Conservation (phyloP, 305 asterid genomes). For the Fraxinus greggii region DNA sequence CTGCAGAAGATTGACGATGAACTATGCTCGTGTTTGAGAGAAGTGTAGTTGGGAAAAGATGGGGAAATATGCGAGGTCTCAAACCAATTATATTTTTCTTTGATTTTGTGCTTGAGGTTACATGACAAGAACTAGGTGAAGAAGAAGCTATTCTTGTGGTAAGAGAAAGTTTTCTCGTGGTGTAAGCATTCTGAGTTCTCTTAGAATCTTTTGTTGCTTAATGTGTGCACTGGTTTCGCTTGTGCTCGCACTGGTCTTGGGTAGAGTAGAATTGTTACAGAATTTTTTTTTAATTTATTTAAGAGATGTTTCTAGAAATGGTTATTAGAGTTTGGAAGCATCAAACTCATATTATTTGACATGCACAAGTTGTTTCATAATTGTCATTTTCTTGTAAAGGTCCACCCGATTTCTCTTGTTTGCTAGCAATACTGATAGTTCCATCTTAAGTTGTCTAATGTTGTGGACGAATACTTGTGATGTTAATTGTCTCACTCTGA, state of each 20-base stretch:
- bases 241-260: background rate
- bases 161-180: background rate
- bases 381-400: background rate
- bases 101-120: constrained; percentile 11
- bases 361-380: background rate
- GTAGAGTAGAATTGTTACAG: background rate
- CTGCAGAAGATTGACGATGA: background rate
- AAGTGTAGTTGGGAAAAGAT: background rate
- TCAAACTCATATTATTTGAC: background rate
- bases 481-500: constrained; percentile 9
- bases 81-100: background rate
- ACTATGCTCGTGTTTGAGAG: background rate
- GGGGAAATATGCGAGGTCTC: background rate
- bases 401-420: background rate
- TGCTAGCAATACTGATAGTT: background rate
- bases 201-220: background rate
- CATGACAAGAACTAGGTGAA: background rate
- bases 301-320: background rate
- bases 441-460: background rate
- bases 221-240: background rate
- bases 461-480: background rate
- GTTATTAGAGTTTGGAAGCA: background rate
- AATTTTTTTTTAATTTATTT: background rate
- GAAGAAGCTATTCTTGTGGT: background rate
- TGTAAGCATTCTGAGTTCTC: constrained; percentile 5